Evolutionary conservation across 371 early-diverging fungal genomes (phyloP).

Genomic region (Rhizopus delemar): DNA sequence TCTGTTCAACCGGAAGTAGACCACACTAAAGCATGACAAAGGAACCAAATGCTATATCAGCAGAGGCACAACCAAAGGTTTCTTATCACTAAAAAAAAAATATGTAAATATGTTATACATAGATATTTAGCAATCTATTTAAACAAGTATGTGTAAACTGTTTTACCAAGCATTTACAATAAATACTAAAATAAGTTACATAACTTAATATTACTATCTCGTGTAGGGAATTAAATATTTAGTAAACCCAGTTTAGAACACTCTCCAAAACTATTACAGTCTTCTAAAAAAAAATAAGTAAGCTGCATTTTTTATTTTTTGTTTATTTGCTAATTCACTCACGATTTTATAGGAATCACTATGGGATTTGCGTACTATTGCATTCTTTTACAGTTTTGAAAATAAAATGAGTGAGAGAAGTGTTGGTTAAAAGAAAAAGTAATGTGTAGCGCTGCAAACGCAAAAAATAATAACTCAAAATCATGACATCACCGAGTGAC

Average conservation of each 20-base stretch:
- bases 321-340: constrained; percentile 1
- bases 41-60: not conserved
- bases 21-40: constrained; percentile 10
- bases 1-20: constrained; percentile 7
- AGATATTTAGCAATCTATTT: constrained; percentile 2
- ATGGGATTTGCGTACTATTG: constrained; percentile 4
- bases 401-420: constrained; percentile 5
- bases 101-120: not conserved
- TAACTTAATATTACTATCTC: not conserved
- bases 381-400: constrained; percentile 1
- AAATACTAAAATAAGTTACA: not conserved
- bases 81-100: constrained; percentile 5
- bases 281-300: constrained; percentile 1
- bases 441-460: constrained; percentile 4
- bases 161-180: constrained; percentile 2
- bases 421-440: not conserved
- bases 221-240: constrained; percentile 1
- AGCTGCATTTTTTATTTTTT: constrained; percentile 6
- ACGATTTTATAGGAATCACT: constrained; percentile 1
- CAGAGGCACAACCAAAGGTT: not conserved
- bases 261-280: constrained; percentile 5
- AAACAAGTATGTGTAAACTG: not conserved
- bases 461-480: constrained; percentile 1
- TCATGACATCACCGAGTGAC: not conserved
- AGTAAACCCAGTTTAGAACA: constrained; percentile 6